A percentile compares a stretch with the other conserved stretches of the same genome.
Evolutionary conservation across 371 early-diverging fungal genomes (phyloP).

Genomic region (Mortierella sp.): DNA sequence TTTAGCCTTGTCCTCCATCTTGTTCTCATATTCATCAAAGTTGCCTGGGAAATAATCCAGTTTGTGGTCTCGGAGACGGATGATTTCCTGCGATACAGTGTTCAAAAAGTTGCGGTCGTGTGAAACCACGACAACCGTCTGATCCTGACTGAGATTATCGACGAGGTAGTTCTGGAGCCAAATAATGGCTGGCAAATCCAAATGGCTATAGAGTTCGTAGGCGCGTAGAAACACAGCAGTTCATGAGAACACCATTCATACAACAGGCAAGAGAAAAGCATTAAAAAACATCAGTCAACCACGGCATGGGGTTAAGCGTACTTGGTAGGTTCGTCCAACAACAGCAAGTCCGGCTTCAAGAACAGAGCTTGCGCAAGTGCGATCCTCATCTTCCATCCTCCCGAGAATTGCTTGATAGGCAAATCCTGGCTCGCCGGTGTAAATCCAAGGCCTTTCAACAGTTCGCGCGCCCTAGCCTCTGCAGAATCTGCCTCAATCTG

Average conservation of each 20-base stretch:
- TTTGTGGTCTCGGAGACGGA: slow-evolving; percentile 70
- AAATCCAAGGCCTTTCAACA: slow-evolving; percentile 72
- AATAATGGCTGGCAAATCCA: slow-evolving; percentile 82
- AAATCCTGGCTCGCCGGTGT: slow-evolving; percentile 54
- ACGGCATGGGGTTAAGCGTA: slow-evolving; percentile 10
- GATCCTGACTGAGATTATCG: slow-evolving; percentile 58
- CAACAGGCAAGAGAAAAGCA: slow-evolving; percentile 1
- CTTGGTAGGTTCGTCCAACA: slow-evolving; percentile 89
- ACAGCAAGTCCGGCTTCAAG: slow-evolving; percentile 78
- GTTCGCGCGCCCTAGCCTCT: slow-evolving; percentile 68
- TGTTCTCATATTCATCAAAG: slow-evolving; percentile 75
- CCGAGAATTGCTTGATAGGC: slow-evolving; percentile 72
- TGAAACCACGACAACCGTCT: slow-evolving; percentile 79
- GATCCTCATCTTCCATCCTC: slow-evolving; percentile 92
- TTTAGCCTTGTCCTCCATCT: slow-evolving; percentile 68
- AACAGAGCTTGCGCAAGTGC: slow-evolving; percentile 86
- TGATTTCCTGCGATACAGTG: slow-evolving; percentile 74
- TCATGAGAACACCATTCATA: neutral
- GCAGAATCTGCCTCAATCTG: slow-evolving; percentile 63
- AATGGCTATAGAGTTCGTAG: slow-evolving; percentile 61
- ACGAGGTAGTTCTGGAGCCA: slow-evolving; percentile 83
- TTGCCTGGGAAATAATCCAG: slow-evolving; percentile 80
- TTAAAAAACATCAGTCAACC: neutral
- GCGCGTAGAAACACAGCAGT: neutral
- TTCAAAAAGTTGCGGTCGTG: slow-evolving; percentile 86